These are phyloP conservation scores for Ciborinia camelliae DNA, from an alignment of 2,329 filamentous ascomycete species.

Conservation along the genomic window DNA sequence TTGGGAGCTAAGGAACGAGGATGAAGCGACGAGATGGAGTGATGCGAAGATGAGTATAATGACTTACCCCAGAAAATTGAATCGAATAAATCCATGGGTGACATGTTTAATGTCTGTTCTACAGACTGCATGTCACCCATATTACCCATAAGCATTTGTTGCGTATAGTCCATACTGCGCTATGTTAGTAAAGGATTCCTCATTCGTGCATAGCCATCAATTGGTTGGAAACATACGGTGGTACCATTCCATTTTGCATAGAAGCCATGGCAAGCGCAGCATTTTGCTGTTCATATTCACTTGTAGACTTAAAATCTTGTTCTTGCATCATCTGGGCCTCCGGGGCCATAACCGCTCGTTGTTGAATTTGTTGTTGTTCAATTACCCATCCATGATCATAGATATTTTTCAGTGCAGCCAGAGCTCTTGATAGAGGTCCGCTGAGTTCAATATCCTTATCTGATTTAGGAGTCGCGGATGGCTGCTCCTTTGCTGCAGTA, in stretches of 20 bases:
- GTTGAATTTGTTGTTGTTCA: slow-evolving; percentile 43
- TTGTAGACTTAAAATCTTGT: slow-evolving; percentile 24
- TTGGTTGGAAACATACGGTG: slow-evolving; percentile 29
- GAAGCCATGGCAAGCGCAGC: slow-evolving; percentile 63
- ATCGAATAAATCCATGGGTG: slow-evolving; percentile 65
- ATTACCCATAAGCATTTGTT: slow-evolving; percentile 35
- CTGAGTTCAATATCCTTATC: slow-evolving; percentile 37
- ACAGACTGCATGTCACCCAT: slow-evolving; percentile 45
- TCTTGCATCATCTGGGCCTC: slow-evolving; percentile 19
- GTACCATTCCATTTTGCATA: slow-evolving; percentile 54
- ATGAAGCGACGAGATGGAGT: neutral
- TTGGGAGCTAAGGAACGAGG: neutral
- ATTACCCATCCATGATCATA: slow-evolving; percentile 62
- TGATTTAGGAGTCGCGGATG: slow-evolving; percentile 26
- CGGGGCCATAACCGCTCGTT: slow-evolving; percentile 25
- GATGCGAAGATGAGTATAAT: neutral
- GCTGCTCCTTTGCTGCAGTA: slow-evolving; percentile 58
- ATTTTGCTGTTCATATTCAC: slow-evolving; percentile 45
- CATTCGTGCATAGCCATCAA: neutral
- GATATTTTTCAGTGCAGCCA: slow-evolving; percentile 61
- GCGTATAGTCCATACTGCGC: slow-evolving; percentile 40
- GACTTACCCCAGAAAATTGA: slow-evolving; percentile 64
- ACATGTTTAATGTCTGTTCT: slow-evolving; percentile 58
- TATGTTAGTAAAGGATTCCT: neutral
- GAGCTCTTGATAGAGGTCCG: slow-evolving; percentile 57